Conservation (phyloP, 148 eudicot genomes). For the Camellia lanceoleosa region DNA sequence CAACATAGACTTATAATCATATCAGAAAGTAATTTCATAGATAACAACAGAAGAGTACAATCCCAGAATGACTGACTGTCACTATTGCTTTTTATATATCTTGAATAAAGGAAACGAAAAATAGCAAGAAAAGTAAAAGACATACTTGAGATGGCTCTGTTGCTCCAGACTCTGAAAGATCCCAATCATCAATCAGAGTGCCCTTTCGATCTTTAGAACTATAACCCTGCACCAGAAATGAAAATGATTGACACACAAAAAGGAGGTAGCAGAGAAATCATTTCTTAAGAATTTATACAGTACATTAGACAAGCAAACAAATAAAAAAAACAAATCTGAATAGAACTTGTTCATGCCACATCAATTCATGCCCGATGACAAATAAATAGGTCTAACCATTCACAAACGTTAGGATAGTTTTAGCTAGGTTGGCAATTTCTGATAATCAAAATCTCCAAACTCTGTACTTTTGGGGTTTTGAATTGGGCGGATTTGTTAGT, state of each 20-base stretch:
- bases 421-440: too few species aligned
- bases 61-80: background rate
- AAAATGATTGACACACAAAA: background rate
- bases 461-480: too few species aligned
- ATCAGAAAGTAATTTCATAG: background rate
- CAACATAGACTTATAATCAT: background rate
- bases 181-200: conserved; percentile 88
- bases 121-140: conserved; percentile 9
- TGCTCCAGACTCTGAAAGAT: conserved; percentile 82
- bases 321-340: background rate
- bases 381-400: conserved; percentile 9
- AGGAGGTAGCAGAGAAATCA: conserved; percentile 8
- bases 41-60: background rate
- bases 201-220: conserved; percentile 77
- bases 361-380: background rate
- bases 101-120: background rate
- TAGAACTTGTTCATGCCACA: background rate
- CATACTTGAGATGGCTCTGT: conserved; percentile 70
- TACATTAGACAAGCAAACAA: background rate
- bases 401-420: background rate
- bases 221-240: conserved; percentile 65
- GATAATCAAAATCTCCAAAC: too few species aligned
- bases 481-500: too few species aligned
- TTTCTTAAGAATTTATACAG: background rate
- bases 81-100: background rate